Percentiles rank a stretch among this genome's conserved stretches.
Evolutionary conservation across 805 yeast species (phyloP).

Genomic region (Tanozyma kutaoensis): DNA sequence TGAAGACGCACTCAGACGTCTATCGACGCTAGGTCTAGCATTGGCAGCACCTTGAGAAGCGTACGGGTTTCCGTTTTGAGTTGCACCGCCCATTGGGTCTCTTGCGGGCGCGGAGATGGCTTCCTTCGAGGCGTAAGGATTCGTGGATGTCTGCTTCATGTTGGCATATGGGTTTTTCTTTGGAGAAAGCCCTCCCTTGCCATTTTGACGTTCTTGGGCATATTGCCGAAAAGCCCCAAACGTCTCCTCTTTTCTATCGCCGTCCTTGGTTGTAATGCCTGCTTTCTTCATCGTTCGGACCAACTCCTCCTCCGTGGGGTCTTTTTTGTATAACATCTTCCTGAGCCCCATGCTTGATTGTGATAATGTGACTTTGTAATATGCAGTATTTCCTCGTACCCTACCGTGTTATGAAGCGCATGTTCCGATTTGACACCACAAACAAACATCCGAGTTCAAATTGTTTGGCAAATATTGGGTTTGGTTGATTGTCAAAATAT

Average conservation of each 20-base stretch:
- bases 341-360: conserved; percentile 27
- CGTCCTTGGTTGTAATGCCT: conserved; percentile 28
- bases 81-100: not conserved
- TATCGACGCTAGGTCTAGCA: no score
- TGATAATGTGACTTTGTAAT: no score
- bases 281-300: conserved; percentile 21
- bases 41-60: not conserved
- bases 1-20: no score
- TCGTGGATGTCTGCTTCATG: conserved; percentile 7
- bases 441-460: no score
- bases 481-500: no score
- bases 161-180: conserved; percentile 26
- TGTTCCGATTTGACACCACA: no score
- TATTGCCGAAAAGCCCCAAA: conserved; percentile 37
- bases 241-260: conserved; percentile 25
- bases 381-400: no score
- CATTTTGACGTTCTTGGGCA: conserved; percentile 28
- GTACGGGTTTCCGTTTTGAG: conserved; percentile 1
- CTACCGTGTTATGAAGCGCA: no score
- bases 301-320: conserved; percentile 35
- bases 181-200: conserved; percentile 24
- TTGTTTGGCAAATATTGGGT: no score
- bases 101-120: not conserved
- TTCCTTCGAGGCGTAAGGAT: not conserved
- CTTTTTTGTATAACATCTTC: conserved; percentile 34